Base-by-base conservation (phyloP, 140 eudicot species). In the Ambrosia hybrid region DNA sequence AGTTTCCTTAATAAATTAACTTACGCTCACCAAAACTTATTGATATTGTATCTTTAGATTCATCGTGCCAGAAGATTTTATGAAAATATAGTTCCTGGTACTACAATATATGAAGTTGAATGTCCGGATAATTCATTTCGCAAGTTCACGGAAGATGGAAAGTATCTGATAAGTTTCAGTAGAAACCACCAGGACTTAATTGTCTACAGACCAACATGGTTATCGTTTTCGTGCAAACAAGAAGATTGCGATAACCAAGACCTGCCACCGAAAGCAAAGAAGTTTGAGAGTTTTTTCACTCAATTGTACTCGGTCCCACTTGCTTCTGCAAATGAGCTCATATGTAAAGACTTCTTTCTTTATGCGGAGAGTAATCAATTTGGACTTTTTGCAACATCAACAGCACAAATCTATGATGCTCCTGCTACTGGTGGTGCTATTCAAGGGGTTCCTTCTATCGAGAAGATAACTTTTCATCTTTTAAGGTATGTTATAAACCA, bases 61-160 rank as follows among this genome's bases (percentile, higher is more conserved):
- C 88, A 86, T 62, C 67, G 84, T 73, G 95, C 96, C 43, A 81
- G 99, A 68, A 80, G 89, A 73, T 95, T 95, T 81, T 95, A 95
- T 37, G 99, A 95, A 68, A 95, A 91, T 73, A 86, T 95, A 76
- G 99, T 95, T 51, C 99, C 99, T 11, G 81, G 89, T 65, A 82
- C 80, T 68, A 95, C 99, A 16, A 72, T 95, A 57, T 95, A 84
- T 63, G 97, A 95, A 41, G 84, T 87, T 55, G 97, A 95, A 67
- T 95, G 99, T 76, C 99, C 99, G 0, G 99, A 95, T 67, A 78
- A 88, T 78, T 86, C 90, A 6, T 95, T 95, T 61, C 96, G 99
- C 56, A 95, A 95, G 80, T 95, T 95, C 89, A 95, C 95, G 34
- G 99, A 95, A 61, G 99, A 95, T 73, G 99, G 99, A n/a, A 83